Base-by-base conservation (phyloP, 495 filamentous ascomycete species). In the Aspergillus carlsbadensis region DNA sequence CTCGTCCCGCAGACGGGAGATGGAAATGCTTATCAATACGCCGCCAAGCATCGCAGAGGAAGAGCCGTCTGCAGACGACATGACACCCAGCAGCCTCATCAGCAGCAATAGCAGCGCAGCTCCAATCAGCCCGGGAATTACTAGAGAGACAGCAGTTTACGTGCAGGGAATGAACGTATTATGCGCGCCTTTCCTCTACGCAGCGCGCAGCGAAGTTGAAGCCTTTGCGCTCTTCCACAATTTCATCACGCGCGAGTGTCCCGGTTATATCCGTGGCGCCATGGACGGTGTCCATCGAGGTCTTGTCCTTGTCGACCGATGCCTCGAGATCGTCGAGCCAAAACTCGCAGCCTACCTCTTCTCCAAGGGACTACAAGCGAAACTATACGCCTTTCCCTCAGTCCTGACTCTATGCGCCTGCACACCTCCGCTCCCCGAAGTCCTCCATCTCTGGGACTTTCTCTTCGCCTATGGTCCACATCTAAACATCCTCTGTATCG, bases 91-190 rank as follows among this genome's bases (percentile, higher is more conserved):
- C 59, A 84, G 79, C 44, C 47, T 52, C 59, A 82, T 78, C 41
- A 84, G 81, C 20, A 81, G 29, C 51, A 44, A 54, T 40, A 52
- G 42, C 33, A 52, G 31, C 45, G 34, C 45, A 18, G 33, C 47
- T 14, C 20, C 42, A 6, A 59, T 44, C 13, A 37, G 61, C 10
- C 56, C 44, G 22, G 58, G 47, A 3, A 70, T 68, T 18, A 73
- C 78, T 1, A 75, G 73, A 14, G 86, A 88, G 56, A 81, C 86
- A 13, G 88, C 89, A 11, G 90, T 89, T 50, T 99, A 99, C 68
- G 95, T 98, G 5, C 94, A 99, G 68, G 94, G 94, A 54, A 98
- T 98, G 94, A 98, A 98, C 66, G 93, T 98, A n/a, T 83, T 98
- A n/a, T 92, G 90, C 34, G 94, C 94, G 8, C 95, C 94, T 0